Conservation (phyloP, 768 basidiomycete genomes). For the Sistotremastrum suecicum region DNA sequence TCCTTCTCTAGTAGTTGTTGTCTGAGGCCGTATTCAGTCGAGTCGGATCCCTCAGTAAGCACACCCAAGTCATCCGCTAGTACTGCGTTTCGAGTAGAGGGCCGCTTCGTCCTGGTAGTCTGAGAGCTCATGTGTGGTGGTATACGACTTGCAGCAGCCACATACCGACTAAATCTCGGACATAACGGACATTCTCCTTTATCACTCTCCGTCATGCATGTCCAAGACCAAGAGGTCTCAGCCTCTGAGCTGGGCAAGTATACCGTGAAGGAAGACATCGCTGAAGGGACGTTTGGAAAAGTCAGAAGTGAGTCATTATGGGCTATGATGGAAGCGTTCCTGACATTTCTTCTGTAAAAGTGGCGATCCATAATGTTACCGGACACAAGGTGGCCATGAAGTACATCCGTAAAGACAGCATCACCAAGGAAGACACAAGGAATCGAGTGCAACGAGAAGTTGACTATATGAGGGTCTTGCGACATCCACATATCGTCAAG, state of each 20-base stretch:
- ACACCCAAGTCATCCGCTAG: constrained; percentile 41
- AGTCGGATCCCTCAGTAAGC: constrained; percentile 37
- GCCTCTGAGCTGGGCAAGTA: constrained; percentile 83
- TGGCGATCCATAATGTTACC: constrained; percentile 88
- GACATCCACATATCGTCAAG: constrained; percentile 97
- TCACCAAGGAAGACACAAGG: constrained; percentile 83
- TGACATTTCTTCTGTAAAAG: constrained; percentile 24
- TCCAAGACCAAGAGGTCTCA: constrained; percentile 17
- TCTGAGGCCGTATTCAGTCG: constrained; percentile 45
- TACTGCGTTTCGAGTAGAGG: neutral
- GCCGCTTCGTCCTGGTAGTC: neutral
- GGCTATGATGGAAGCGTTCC: neutral
- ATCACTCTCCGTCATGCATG: neutral
- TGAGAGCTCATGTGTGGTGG: neutral
- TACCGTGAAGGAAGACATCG: constrained; percentile 74
- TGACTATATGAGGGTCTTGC: constrained; percentile 87
- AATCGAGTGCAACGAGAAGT: constrained; percentile 88
- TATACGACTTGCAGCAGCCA: too few species aligned
- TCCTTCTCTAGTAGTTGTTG: constrained; percentile 53
- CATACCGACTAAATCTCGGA: too few species aligned
- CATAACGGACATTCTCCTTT: constrained; percentile 9
- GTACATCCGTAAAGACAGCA: constrained; percentile 89
- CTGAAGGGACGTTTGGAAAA: constrained; percentile 96
- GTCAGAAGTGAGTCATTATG: constrained; percentile 73
- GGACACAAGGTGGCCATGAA: constrained; percentile 97